Conservation (phyloP, 495 filamentous ascomycete species). For the Daldinia loculata region DNA sequence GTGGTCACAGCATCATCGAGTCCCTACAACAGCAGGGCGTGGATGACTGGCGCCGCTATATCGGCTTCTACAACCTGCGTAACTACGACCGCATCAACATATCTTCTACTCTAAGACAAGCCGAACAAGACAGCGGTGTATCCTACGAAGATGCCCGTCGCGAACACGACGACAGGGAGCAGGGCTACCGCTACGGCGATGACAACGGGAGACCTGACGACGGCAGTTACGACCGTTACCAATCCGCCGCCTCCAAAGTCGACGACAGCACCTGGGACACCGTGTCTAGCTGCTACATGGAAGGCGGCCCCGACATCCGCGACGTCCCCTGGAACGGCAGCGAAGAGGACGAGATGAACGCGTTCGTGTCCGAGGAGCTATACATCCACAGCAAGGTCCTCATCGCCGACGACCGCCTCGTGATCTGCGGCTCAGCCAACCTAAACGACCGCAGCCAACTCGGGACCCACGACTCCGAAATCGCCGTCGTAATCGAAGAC, state of each 20-base stretch:
- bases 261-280: constrained; percentile 72
- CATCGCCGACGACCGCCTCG: constrained; percentile 88
- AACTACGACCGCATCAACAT: constrained; percentile 92
- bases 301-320: constrained; percentile 76
- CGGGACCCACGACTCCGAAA: constrained; percentile 84
- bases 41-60: constrained; percentile 75
- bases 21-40: constrained; percentile 73
- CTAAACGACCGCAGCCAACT: constrained; percentile 94
- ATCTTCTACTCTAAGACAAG: constrained; percentile 67
- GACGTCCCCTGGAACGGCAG: constrained; percentile 81
- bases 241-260: constrained; percentile 66
- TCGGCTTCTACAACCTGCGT: constrained; percentile 93
- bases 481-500: constrained; percentile 85
- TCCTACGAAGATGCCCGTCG: constrained; percentile 74
- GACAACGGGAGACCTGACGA: constrained; percentile 13
- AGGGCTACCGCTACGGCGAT: constrained; percentile 40
- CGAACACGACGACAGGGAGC: constrained; percentile 67
- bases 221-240: constrained; percentile 65
- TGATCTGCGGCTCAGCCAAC: constrained; percentile 93
- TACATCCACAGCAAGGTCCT: constrained; percentile 95
- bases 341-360: constrained; percentile 78
- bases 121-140: constrained; percentile 74
- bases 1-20: constrained; percentile 87
- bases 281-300: constrained; percentile 86
- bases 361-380: constrained; percentile 91